phyloP scores from a whole-genome alignment of 805 yeast genomes.

The Starmerella stigmatis region DNA sequence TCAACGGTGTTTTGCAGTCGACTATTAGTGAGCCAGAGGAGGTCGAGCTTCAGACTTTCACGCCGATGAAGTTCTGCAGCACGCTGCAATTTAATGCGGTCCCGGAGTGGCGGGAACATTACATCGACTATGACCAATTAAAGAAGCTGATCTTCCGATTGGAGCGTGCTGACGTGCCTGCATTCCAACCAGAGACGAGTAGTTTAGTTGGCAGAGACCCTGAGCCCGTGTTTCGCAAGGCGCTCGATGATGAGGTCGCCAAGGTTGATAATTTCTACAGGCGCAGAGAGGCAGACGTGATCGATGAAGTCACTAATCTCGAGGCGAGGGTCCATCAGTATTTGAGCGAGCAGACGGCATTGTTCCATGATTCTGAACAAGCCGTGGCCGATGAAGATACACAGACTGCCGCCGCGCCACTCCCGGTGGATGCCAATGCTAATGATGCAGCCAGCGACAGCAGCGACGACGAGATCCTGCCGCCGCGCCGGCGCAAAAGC shows the following conservation, averaged over 20 bases:
- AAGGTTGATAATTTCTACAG: slow-evolving; percentile 70
- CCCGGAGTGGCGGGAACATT: slow-evolving; percentile 93
- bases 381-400: background rate
- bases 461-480: slow-evolving; percentile 21
- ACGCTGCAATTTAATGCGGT: slow-evolving; percentile 94
- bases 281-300: slow-evolving; percentile 52
- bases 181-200: slow-evolving; percentile 25
- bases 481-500: slow-evolving; percentile 17
- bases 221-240: slow-evolving; percentile 49
- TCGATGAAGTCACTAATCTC: slow-evolving; percentile 36
- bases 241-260: slow-evolving; percentile 63
- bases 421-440: background rate
- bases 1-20: background rate
- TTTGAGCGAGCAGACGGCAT: background rate
- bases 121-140: slow-evolving; percentile 78
- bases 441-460: slow-evolving; percentile 11
- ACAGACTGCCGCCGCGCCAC: background rate
- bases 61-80: slow-evolving; percentile 81
- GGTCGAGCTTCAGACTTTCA: slow-evolving; percentile 13
- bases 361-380: background rate
- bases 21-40: slow-evolving; percentile 3
- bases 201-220: slow-evolving; percentile 39
- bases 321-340: background rate
- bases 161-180: slow-evolving; percentile 49
- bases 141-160: slow-evolving; percentile 75